Evolutionary conservation across 495 filamentous ascomycete species (phyloP).

Genomic region (Neohortaea acidophila): DNA sequence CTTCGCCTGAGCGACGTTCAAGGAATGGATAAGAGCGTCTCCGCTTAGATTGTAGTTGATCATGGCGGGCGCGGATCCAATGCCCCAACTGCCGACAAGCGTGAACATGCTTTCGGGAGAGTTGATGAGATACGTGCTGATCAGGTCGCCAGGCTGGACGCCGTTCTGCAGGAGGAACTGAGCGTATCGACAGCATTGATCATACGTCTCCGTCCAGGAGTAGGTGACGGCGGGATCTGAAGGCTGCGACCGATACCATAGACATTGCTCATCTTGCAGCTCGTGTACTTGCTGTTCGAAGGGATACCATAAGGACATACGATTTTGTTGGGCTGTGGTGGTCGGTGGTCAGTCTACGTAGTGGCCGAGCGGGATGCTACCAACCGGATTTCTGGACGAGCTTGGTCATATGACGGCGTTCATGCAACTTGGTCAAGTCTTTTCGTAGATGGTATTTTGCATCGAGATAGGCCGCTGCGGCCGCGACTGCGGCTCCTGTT

Average conservation of each 20-base stretch:
- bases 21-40: conserved; percentile 52
- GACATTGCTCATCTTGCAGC: neutral
- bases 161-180: conserved; percentile 46
- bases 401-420: conserved; percentile 4
- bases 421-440: conserved; percentile 34
- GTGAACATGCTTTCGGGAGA: conserved; percentile 50
- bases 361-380: neutral
- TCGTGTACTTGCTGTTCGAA: conserved; percentile 1
- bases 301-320: neutral
- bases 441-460: conserved; percentile 52
- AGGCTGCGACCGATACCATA: conserved; percentile 4
- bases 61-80: conserved; percentile 51
- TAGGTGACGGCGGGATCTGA: conserved; percentile 4
- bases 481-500: conserved; percentile 33
- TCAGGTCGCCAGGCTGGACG: conserved; percentile 46
- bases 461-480: conserved; percentile 47
- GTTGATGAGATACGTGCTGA: conserved; percentile 55
- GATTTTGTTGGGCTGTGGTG: conserved; percentile 1
- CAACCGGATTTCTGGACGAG: conserved; percentile 1
- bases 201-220: conserved; percentile 45
- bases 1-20: conserved; percentile 43
- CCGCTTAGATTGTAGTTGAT: conserved; percentile 59
- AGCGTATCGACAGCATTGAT: conserved; percentile 45
- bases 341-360: too few species aligned
- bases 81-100: conserved; percentile 45